These are phyloP conservation scores for Ophiocordyceps sinensis DNA, from an alignment of 2,329 filamentous ascomycete species.

Conservation along the genomic window DNA sequence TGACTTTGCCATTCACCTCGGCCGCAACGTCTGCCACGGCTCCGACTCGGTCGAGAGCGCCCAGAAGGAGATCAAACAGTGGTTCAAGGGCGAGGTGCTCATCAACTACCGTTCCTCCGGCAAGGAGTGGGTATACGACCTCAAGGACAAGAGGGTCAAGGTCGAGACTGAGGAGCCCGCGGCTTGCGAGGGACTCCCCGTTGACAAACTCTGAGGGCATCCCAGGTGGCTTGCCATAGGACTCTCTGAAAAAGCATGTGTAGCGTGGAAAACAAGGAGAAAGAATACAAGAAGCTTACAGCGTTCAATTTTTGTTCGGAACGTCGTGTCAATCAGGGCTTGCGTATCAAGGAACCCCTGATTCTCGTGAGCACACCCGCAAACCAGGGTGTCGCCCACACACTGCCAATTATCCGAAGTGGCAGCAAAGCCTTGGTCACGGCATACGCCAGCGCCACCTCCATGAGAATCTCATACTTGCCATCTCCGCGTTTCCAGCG, in stretches of 20 bases:
- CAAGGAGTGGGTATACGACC: constrained; percentile 87
- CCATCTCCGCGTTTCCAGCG: constrained; percentile 23
- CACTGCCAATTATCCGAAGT: constrained; percentile 57
- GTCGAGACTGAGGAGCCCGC: background rate
- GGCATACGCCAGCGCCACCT: constrained; percentile 79
- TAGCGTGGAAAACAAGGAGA: background rate
- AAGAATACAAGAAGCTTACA: background rate
- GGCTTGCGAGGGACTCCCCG: background rate
- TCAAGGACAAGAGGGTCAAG: constrained; percentile 37
- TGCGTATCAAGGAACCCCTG: constrained; percentile 15
- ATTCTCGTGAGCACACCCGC: constrained; percentile 46
- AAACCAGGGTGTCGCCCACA: constrained; percentile 91
- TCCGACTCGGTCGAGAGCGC: constrained; percentile 97
- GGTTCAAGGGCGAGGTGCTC: constrained; percentile 86
- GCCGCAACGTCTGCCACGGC: constrained; percentile 99
- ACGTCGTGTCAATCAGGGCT: constrained; percentile 5
- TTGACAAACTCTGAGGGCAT: background rate
- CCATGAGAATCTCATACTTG: constrained; percentile 43
- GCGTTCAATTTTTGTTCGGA: background rate
- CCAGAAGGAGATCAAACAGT: constrained; percentile 98
- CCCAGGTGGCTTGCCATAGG: background rate
- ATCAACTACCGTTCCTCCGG: constrained; percentile 72
- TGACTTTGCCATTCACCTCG: constrained; percentile 66
- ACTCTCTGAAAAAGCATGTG: background rate
- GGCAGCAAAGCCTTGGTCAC: constrained; percentile 79